Evolutionary conservation across 768 basidiomycete genomes (phyloP).

Genomic region (Pleurotus citrinopileatus): DNA sequence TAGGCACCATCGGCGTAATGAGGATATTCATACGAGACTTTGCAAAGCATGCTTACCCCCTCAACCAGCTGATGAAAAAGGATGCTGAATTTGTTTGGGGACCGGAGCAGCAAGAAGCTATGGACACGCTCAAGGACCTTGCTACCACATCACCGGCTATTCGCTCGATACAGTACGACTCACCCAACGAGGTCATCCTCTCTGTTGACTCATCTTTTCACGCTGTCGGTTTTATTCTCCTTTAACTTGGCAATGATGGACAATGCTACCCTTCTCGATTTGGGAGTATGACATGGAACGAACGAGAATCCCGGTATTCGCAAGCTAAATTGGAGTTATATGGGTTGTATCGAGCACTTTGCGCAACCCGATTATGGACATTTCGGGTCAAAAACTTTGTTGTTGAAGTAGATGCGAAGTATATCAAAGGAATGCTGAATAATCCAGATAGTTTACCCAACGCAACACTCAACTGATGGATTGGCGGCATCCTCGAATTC

Average conservation of each 20-base stretch:
- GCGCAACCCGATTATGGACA: slow-evolving; percentile 17
- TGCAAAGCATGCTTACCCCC: slow-evolving; percentile 1
- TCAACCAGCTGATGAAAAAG: slow-evolving; percentile 15
- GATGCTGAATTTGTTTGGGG: slow-evolving; percentile 21
- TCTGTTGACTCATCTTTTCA: slow-evolving; percentile 24
- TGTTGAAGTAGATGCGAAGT: slow-evolving; percentile 30
- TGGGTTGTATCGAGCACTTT: slow-evolving; percentile 28
- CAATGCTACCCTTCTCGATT: slow-evolving; percentile 18
- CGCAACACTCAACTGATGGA: slow-evolving; percentile 11
- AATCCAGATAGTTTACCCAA: slow-evolving; percentile 29
- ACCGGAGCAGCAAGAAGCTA: slow-evolving; percentile 15
- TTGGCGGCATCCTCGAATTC: background rate
- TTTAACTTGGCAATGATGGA: slow-evolving; percentile 7
- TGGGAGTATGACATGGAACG: slow-evolving; percentile 20
- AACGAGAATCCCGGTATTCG: slow-evolving; percentile 13
- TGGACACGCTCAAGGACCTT: slow-evolving; percentile 13
- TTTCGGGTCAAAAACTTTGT: slow-evolving; percentile 22
- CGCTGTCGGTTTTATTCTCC: slow-evolving; percentile 11
- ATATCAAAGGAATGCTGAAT: slow-evolving; percentile 30
- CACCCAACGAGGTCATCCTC: slow-evolving; percentile 19
- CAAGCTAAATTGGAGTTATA: slow-evolving; percentile 39
- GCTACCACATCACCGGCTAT: slow-evolving; percentile 19
- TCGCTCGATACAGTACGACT: slow-evolving; percentile 24
- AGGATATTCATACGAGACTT: slow-evolving; percentile 23
- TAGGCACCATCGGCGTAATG: slow-evolving; percentile 14